Evolutionary conservation across 257 asterid genomes (phyloP), one percentile per base, ranked within the genome.

Genomic region (Solanum pimpinellifolium): DNA sequence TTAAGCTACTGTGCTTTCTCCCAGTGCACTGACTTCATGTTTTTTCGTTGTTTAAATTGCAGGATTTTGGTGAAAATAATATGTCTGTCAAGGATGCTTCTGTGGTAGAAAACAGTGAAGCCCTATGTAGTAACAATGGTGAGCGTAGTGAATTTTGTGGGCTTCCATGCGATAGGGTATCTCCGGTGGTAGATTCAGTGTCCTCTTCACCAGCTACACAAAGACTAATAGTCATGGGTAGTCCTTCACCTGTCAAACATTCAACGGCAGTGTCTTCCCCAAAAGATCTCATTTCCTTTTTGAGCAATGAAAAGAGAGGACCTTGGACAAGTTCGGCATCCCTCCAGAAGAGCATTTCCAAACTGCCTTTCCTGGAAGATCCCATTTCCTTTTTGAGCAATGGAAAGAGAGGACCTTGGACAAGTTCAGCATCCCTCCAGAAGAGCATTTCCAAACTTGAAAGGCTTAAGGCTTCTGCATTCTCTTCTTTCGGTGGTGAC

Each of bases 401-500:
- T 87, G 95, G 86, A 87, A 89, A 84, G 60, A 86, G 75, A 87
- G 88, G 74, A 70, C 88, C 74, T 89, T 88, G 75, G 84, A 89
- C 86, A 72, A 90, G 89, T 37, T 92, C 91, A 83, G 88, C 93
- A 86, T 93, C 98, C 59, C 92, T 95, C 87, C 98, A 91, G 91
- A 94, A 83, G 92, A 95, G 98, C 92, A 92, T 95, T 90, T 93
- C 95, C 69, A 95, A 94, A 89, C 94, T 95, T 87, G 93, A 91
- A 23, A 88, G 83, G 42, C 94, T 97, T 90, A 93, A 93, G 90
- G 92, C 90, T 86, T 93, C 97, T 90, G 91, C 95, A 44, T 90
- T 88, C 46, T 87, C 93, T 90, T 92, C 98, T 90, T 80, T 91
- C 81, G 90, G 91, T 87, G 89, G 92, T 88, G 88, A 93, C 84